These are phyloP conservation scores for Pseudocercospora vitis DNA, from an alignment of 2,329 filamentous ascomycete species.

Conservation along the genomic window DNA sequence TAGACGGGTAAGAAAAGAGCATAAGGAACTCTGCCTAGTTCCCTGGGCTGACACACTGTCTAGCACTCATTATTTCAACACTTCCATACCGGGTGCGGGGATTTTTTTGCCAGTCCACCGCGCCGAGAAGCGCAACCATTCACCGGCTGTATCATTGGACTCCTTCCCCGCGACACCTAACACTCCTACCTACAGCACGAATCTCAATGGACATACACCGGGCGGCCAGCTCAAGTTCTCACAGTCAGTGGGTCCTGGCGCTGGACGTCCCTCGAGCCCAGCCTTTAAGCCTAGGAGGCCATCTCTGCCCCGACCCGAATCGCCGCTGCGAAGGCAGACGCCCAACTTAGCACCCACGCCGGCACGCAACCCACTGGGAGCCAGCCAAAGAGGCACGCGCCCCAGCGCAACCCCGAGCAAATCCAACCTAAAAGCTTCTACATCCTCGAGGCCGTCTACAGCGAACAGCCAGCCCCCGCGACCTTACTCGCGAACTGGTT, in stretches of 20 bases:
- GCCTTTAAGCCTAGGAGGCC: slow-evolving; percentile 69
- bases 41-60: slow-evolving; percentile 9
- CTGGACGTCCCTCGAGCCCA: slow-evolving; percentile 65
- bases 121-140: slow-evolving; percentile 68
- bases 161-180: slow-evolving; percentile 67
- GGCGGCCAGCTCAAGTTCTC: slow-evolving; percentile 69
- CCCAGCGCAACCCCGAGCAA: slow-evolving; percentile 46
- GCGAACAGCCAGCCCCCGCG: slow-evolving; percentile 38
- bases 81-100: slow-evolving; percentile 73
- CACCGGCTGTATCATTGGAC: slow-evolving; percentile 53
- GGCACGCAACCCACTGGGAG: slow-evolving; percentile 57
- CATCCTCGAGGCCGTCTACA: slow-evolving; percentile 50
- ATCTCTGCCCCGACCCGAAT: slow-evolving; percentile 84
- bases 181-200: slow-evolving; percentile 61
- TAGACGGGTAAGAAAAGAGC: slow-evolving; percentile 69
- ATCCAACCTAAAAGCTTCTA: slow-evolving; percentile 46
- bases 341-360: slow-evolving; percentile 58
- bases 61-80: slow-evolving; percentile 69
- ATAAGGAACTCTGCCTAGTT: not conserved
- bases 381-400: slow-evolving; percentile 49
- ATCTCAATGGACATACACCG: slow-evolving; percentile 49
- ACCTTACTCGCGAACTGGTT: slow-evolving; percentile 51
- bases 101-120: slow-evolving; percentile 91
- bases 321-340: slow-evolving; percentile 67
- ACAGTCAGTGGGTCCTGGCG: slow-evolving; percentile 76